A percentile compares a stretch with the other conserved stretches of the same genome.
Conservation (phyloP, 768 basidiomycete genomes). For the Galerina sulciceps region DNA sequence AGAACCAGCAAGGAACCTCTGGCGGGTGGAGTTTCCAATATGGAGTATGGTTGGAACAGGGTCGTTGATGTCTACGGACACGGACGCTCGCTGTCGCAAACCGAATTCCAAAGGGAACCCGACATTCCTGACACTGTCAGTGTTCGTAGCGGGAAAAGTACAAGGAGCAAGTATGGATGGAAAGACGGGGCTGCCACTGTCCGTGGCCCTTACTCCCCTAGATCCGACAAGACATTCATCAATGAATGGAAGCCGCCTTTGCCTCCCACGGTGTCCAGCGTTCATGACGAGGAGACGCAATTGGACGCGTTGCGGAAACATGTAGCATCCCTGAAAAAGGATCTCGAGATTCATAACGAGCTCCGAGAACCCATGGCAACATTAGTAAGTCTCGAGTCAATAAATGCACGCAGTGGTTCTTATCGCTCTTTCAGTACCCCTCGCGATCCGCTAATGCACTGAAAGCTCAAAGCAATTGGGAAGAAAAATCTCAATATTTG, state of each 20-base stretch:
- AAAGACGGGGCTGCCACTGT: constrained; percentile 69
- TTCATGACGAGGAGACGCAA: constrained; percentile 91
- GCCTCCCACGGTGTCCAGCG: constrained; percentile 81
- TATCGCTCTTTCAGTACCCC: constrained; percentile 63
- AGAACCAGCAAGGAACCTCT: constrained; percentile 94
- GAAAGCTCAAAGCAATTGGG: constrained; percentile 91
- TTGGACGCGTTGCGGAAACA: constrained; percentile 89
- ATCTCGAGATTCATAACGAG: constrained; percentile 83
- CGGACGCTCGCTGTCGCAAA: constrained; percentile 60
- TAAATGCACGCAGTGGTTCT: constrained; percentile 14
- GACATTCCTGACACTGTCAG: constrained; percentile 71
- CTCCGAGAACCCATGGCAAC: constrained; percentile 81
- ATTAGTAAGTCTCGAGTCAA: constrained; percentile 52
- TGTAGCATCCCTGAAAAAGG: constrained; percentile 72
- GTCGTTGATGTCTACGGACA: constrained; percentile 58
- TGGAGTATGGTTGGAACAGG: constrained; percentile 99
- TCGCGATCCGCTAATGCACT: constrained; percentile 71
- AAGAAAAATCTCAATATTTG: constrained; percentile 87
- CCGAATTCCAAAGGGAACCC: constrained; percentile 49
- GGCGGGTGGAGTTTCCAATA: constrained; percentile 95
- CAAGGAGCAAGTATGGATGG: constrained; percentile 75
- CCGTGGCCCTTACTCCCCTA: constrained; percentile 70
- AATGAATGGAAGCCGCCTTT: constrained; percentile 95
- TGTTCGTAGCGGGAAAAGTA: constrained; percentile 76
- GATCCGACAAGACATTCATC: constrained; percentile 75